A percentile compares a stretch with the other conserved stretches of the same genome.
These are phyloP conservation scores for Kluyveromyces nonfermentans DNA, from an alignment of 805 yeast genomes.

Conservation along the genomic window DNA sequence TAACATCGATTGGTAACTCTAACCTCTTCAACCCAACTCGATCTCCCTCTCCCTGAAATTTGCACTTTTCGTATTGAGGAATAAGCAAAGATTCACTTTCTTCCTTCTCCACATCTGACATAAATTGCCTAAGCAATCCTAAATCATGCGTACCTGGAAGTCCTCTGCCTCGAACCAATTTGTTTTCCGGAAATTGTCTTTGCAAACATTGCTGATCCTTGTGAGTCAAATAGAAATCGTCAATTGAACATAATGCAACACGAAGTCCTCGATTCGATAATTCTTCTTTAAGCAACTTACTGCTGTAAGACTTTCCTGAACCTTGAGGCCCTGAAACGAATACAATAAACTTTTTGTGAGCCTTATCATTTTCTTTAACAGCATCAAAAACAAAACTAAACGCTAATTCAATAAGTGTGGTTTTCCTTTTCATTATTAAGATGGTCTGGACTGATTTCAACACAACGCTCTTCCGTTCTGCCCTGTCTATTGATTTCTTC, in stretches of 20 bases:
- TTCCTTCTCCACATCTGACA: slow-evolving; percentile 23
- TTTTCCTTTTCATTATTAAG: background rate
- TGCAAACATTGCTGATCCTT: slow-evolving; percentile 46
- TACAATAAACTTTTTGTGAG: slow-evolving; percentile 35
- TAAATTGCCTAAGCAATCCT: slow-evolving; percentile 13
- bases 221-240: slow-evolving; percentile 74
- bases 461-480: background rate
- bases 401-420: background rate
- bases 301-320: slow-evolving; percentile 59
- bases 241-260: slow-evolving; percentile 57
- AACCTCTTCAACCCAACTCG: slow-evolving; percentile 33
- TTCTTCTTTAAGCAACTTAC: slow-evolving; percentile 32
- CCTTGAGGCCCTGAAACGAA: slow-evolving; percentile 74
- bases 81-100: slow-evolving; percentile 16
- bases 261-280: slow-evolving; percentile 33
- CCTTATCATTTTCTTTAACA: background rate
- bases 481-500: background rate
- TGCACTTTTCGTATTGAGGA: slow-evolving; percentile 76
- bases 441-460: background rate
- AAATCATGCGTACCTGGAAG: slow-evolving; percentile 92
- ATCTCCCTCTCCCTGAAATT: slow-evolving; percentile 70
- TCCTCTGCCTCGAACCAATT: slow-evolving; percentile 68
- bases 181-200: slow-evolving; percentile 34
- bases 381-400: background rate
- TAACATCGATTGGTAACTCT: slow-evolving; percentile 43